Base-by-base conservation (phyloP, 371 early-diverging fungal genomes). In the Actinomucor elegans region DNA sequence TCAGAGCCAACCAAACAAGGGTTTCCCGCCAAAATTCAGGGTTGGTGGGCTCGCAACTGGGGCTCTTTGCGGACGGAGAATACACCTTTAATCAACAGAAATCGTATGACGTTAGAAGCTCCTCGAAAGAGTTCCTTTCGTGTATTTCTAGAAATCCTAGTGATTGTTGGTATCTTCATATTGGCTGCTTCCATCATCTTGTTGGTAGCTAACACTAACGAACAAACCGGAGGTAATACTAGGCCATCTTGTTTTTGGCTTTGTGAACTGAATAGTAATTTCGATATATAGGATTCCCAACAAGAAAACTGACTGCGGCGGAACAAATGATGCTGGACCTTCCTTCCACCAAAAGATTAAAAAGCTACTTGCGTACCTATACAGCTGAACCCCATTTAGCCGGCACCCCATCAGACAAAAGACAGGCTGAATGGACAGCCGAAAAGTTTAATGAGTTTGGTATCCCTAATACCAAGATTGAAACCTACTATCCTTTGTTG, bases 401-500 rank as follows among this genome's bases (percentile, higher is more conserved):
- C 12, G 86, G 86, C 8, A 72, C 76, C 29, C 49, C 57, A n/a
- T 44, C 37, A 20, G 83, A 88, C 54, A 50, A 58, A 32, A 55
- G 56, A 8, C 77, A 75, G 43, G 87, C 84, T 9, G 74, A 64
- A 26, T 84, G 81, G 71, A 88, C 88, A 5, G 65, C 63, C 9
- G 75, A 80, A 32, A 69, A 80, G 42, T 79, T 80, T 31, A 54
- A 48, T 21, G 69, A 70, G 27, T 82, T 72, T 48, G 87, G 87
- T 10, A 60, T 88, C 23, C 60, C 50, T 3, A 72, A 81, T 24
- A 52, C 82, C 7, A 59, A 66, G 34, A 79, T 84, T 23, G 79
- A 71, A 20, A 80, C 80, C 12, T 88, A 88, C 54, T 79, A 73
- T 40, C 83, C 86, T 14, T 62, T 81, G 47, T 51, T 88, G 20